Evolutionary conservation across 768 basidiomycete genomes (phyloP).

Genomic region (Rhizopogon vinicolor): DNA sequence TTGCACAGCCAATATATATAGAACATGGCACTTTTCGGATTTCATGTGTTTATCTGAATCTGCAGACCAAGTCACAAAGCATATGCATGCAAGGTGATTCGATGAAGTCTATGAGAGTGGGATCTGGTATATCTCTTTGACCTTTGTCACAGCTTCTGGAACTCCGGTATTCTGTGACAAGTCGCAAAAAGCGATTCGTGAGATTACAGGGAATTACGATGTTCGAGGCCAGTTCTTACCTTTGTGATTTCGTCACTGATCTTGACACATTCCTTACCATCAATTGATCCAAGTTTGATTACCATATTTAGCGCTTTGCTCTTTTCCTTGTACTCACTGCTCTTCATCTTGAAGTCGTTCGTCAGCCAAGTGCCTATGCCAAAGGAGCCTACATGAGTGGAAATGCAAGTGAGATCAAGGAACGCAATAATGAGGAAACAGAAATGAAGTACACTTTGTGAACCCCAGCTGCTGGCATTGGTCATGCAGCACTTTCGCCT

Average conservation of each 20-base stretch:
- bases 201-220: neutral
- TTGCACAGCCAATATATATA: too few relatives aligned
- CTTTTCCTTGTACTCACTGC: conserved; percentile 43
- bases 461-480: conserved; percentile 76
- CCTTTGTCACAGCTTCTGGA: conserved; percentile 32
- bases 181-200: neutral
- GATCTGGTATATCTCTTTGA: neutral
- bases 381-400: conserved; percentile 57
- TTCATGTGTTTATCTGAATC: too few relatives aligned
- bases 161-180: conserved; percentile 63
- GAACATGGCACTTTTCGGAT: too few relatives aligned
- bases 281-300: conserved; percentile 80
- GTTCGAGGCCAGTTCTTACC: conserved; percentile 28
- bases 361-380: conserved; percentile 93
- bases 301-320: conserved; percentile 92
- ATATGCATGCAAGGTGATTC: too few relatives aligned
- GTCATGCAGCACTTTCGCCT: conserved; percentile 61
- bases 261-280: conserved; percentile 79
- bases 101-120: neutral
- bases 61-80: too few relatives aligned
- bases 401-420: conserved; percentile 1
- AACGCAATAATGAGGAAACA: neutral
- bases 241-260: conserved; percentile 91
- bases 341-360: conserved; percentile 70
- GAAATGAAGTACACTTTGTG: conserved; percentile 32